Base-by-base conservation (phyloP, 1,139 yeast genomes). In the Hanseniaspora uvarum region DNA sequence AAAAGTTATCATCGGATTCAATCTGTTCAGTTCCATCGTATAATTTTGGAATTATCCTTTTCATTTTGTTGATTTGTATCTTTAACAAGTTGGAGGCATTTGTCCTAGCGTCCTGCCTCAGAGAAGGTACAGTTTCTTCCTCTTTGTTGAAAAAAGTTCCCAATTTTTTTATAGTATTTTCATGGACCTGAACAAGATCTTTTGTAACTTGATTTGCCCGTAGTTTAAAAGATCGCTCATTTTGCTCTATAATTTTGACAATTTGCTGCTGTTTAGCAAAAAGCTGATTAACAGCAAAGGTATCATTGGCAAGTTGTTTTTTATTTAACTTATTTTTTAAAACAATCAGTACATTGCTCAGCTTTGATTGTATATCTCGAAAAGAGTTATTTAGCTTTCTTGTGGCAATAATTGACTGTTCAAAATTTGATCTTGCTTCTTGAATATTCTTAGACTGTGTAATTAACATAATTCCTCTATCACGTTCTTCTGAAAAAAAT, bases 11-110 rank as follows among this genome's bases (percentile, higher is more conserved):
- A 18, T 44, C 46, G 1, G 46, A 2, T 5, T 14, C 28, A 19
- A 50, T 28, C 12, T 21, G 33, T 16, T 50, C 48, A 12, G 34
- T 30, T 12, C 46, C 53, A 28, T 43, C 31, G 34, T 50, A 39
- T 10, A 43, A 7, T 7, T 12, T 28, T 4, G 18, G 11, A 37
- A 24, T 19, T 14, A 44, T 19, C n/a, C 21, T 44, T 5, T 31
- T 44, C 18, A 31, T 21, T 12, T 31, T 44, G 14, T 44, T 44
- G 12, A 30, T 44, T 14, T 28, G 24, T 28, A 44, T 44, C 31
- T 44, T 31, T n/a, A 11, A 11, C 14, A 23, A 23, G 7, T 39
- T 24, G 16, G 16, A 10, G 10, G 18, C 43, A 23, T 39, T 10
- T 11, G 16, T n/a, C 5, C 5, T 24, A 3, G 30, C 23, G 11